Evolutionary conservation across 768 basidiomycete genomes (phyloP), one percentile per base, ranked within the genome.

Genomic region (Termitomyces sp.): DNA sequence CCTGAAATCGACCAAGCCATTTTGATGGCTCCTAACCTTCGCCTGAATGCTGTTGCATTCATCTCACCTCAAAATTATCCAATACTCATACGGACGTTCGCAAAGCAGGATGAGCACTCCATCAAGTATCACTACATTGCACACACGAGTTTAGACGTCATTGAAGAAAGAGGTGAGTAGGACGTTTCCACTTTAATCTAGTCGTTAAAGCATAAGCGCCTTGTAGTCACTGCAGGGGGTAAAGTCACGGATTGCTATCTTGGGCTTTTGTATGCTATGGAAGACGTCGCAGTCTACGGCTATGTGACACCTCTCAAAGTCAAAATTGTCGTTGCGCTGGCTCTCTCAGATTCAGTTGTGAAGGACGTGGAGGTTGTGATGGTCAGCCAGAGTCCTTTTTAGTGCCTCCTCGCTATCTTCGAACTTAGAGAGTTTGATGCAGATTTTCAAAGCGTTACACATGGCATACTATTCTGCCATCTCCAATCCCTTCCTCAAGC

Each of bases 91-190:
- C 86, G 86, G 44, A 84, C 87, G 4, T 91, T 91, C 68, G 73
- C 77, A 32, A 80, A 81, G 49, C 77, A 79, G 54, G 78, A 82
- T 51, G 78, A 80, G 26, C 69, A 76, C 57, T 71, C 75, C 12
- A 79, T 94, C 62, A 92, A 92, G 68, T 94, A 93, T 66, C 90
- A 94, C 72, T 95, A 94, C 63, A 85, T 94, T 56, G 92, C 93
- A 0, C 93, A 96, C 70, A 94, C 90, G 22, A 88, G 88, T 55
- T 73, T 96, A 64, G 93, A 96, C 71, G 88, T 94, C 56, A 85
- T 96, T 64, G 94, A 96, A 65, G 93, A 95, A 74, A 86, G 91
- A 78, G 84, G 93, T 93, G 65, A 73, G 85, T 69, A 51, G 8
- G 24, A 13, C 33, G 46, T 30, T 61, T 33, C 58, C 40, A 20